Base-by-base conservation (phyloP, 2,329 filamentous ascomycete genomes). In the Ceratocystis ficicola region DNA sequence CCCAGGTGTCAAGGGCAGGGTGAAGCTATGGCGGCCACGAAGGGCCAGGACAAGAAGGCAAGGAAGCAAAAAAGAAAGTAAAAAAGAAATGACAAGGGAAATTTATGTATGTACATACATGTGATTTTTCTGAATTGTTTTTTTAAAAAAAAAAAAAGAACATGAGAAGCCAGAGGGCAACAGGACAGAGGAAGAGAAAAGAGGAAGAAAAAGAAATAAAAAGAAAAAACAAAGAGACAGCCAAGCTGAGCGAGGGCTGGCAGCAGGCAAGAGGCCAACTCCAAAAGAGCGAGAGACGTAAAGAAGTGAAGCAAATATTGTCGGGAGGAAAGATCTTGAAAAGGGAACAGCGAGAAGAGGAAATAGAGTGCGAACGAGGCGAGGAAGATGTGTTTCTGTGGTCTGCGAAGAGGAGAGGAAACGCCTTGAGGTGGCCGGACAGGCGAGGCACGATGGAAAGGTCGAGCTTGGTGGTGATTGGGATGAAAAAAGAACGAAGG, bases 1-100 rank as follows among this genome's bases (percentile, higher is more conserved):
- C 48, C 30, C 28, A 50, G 30, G 22, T 57, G 52, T 57, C 52
- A 57, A 57, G 52, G 52, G 52, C 52, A 25, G 52, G 52, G 52
- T 57, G 52, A 10, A 15, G 52, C 52, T 57, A 57, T 28, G 41
- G 17, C 5, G 44, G 20, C 41, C 20, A 46, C 30, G 6, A 25
- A 20, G 28, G 28, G 20, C 20, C 17, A 61, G 59, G 32, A 61
- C n/a, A 36, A 44, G 36, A 41, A 44, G 4, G 44, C n/a, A 15
- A 60, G 8, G 55, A 17, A 62, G 30, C 4, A 22, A 62, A 60
- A 36, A 60, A 20, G 30, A 60, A 60, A 36, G 36, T 17, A 36
- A 41, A 60, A 60, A 41, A 28, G 2, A 20, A 60, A 7, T 4
- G 46, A 50, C 12, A 60, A 60, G 36, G n/a, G 20, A 20, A 59